These are phyloP conservation scores for Bassia scoparia DNA, from an alignment of 148 eudicot genomes.

Conservation along the genomic window DNA sequence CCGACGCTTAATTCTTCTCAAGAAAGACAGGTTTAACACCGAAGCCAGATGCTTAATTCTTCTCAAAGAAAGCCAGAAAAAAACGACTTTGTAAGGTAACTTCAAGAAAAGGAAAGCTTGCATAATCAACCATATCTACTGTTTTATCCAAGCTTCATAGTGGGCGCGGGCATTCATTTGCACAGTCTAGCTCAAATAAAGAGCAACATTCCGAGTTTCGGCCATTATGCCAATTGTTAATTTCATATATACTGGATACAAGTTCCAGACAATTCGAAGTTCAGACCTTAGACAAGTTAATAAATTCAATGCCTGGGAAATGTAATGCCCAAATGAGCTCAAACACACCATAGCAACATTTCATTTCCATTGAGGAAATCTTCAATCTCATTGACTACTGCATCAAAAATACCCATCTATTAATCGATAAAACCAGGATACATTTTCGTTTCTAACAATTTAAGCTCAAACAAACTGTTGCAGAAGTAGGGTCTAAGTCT, in stretches of 20 bases:
- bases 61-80: no score
- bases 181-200: neutral
- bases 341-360: slow-evolving; percentile 5
- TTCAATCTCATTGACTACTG: neutral
- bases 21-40: no score
- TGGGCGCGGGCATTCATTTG: neutral
- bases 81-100: no score
- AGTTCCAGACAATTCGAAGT: neutral
- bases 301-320: neutral
- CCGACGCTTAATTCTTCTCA: no score
- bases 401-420: neutral
- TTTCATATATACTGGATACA: neutral
- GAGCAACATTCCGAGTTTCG: neutral
- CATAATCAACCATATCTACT: neutral
- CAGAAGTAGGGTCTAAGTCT: neutral
- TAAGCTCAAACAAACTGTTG: neutral
- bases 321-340: slow-evolving; percentile 8
- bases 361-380: neutral
- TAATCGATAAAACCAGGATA: neutral
- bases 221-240: neutral
- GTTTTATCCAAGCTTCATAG: neutral
- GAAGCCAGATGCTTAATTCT: no score
- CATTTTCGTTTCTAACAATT: neutral
- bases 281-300: neutral
- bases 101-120: neutral